Evolutionary conservation across 306 rosid genomes (phyloP).

Genomic region (Malus orientalis): DNA sequence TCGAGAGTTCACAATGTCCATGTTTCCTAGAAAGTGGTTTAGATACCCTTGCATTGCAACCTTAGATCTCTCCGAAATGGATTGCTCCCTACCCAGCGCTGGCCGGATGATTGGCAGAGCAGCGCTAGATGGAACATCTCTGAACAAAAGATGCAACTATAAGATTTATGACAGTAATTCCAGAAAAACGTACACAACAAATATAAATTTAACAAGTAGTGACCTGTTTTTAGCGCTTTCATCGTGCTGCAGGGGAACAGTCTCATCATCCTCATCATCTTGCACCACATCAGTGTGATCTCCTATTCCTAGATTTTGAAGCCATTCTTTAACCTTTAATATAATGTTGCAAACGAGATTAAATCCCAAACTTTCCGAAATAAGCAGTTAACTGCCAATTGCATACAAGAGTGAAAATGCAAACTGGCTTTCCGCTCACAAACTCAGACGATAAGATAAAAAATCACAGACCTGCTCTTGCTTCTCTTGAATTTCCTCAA

Average conservation of each 20-base stretch:
- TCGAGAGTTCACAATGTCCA: slow-evolving; percentile 83
- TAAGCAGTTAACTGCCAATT: slow-evolving; percentile 30
- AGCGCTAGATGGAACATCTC: slow-evolving; percentile 98
- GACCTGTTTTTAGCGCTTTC: slow-evolving; percentile 79
- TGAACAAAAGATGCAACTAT: slow-evolving; percentile 37
- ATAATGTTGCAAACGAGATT: slow-evolving; percentile 66
- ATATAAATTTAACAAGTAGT: not conserved
- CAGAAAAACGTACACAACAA: not conserved
- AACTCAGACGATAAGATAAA: not conserved
- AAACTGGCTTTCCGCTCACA: not conserved
- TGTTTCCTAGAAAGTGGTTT: slow-evolving; percentile 92
- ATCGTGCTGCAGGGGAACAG: slow-evolving; percentile 54
- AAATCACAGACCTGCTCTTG: slow-evolving; percentile 77
- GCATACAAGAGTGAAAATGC: slow-evolving; percentile 5
- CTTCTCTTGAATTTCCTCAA: slow-evolving; percentile 93
- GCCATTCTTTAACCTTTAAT: slow-evolving; percentile 99
- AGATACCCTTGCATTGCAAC: slow-evolving; percentile 96
- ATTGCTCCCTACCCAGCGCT: slow-evolving; percentile 85
- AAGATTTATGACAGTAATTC: slow-evolving; percentile 18
- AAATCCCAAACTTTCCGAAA: slow-evolving; percentile 45
- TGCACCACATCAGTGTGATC: slow-evolving; percentile 61
- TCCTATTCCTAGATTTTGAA: slow-evolving; percentile 99
- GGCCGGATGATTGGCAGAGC: slow-evolving; percentile 94
- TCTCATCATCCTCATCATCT: slow-evolving; percentile 85
- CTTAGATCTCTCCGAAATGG: slow-evolving; percentile 87